These are phyloP conservation scores for Diatrype stigma DNA, from an alignment of 2,329 filamentous ascomycete species.

Conservation along the genomic window DNA sequence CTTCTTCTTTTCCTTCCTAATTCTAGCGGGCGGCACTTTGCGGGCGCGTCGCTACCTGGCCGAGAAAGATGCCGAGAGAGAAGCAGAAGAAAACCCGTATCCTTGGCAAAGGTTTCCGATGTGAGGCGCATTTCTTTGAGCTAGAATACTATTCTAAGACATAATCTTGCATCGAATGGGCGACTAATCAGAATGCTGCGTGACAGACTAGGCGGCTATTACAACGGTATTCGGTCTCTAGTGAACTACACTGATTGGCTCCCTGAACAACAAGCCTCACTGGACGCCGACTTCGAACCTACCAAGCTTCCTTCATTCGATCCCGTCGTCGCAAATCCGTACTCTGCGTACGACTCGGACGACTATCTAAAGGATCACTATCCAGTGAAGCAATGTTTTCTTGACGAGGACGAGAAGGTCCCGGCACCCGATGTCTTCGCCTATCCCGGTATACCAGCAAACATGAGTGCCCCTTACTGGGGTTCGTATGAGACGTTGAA, in stretches of 20 bases:
- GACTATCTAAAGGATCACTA: slow-evolving; percentile 24
- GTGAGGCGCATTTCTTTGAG: slow-evolving; percentile 16
- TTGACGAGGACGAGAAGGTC: slow-evolving; percentile 43
- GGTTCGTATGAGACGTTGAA: slow-evolving; percentile 61
- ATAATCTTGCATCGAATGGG: too few relatives aligned
- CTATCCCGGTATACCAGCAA: slow-evolving; percentile 57
- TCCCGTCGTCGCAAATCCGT: slow-evolving; percentile 23
- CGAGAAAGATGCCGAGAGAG: slow-evolving; percentile 2
- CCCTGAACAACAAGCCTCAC: slow-evolving; percentile 19
- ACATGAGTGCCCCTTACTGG: slow-evolving; percentile 61
- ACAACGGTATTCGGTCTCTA: slow-evolving; percentile 23
- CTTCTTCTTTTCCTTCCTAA: slow-evolving; percentile 15
- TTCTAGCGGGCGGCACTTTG: slow-evolving; percentile 15
- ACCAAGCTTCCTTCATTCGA: slow-evolving; percentile 20
- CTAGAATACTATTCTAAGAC: too few relatives aligned
- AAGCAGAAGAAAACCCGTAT: slow-evolving; percentile 13
- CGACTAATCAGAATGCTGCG: slow-evolving; percentile 1
- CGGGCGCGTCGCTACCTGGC: slow-evolving; percentile 12
- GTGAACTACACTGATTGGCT: slow-evolving; percentile 24
- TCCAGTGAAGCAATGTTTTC: slow-evolving; percentile 37
- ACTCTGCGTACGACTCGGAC: slow-evolving; percentile 21
- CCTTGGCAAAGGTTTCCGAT: slow-evolving; percentile 22
- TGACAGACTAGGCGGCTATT: slow-evolving; percentile 22
- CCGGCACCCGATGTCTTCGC: slow-evolving; percentile 35
- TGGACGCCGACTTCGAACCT: slow-evolving; percentile 15